These are phyloP conservation scores for Fusarium buxicola DNA, from an alignment of 2,329 filamentous ascomycete genomes.

Conservation along the genomic window DNA sequence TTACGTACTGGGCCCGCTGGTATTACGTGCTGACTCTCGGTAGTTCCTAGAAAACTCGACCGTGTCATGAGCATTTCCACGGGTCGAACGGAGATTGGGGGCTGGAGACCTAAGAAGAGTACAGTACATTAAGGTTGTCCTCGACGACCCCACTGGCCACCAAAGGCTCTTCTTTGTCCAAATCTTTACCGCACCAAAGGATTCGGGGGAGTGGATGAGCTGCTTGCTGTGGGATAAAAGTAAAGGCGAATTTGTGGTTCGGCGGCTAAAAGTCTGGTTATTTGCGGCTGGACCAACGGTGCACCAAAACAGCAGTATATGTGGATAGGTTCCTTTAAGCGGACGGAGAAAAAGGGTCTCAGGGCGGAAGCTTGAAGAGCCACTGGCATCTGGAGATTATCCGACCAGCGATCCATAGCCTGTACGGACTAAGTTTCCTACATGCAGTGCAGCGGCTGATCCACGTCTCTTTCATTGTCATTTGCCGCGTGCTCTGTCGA, in stretches of 20 bases:
- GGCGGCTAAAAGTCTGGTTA: conserved; percentile 30
- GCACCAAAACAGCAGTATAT: no score
- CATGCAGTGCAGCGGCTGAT: no score
- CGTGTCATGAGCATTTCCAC: conserved; percentile 2
- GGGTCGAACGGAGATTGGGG: conserved; percentile 1
- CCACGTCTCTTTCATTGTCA: no score
- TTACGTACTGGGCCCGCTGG: conserved; percentile 19
- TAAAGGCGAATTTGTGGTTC: conserved; percentile 1
- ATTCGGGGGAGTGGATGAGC: not conserved
- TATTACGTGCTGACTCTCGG: not conserved
- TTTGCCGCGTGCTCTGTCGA: no score
- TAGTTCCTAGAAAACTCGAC: not conserved
- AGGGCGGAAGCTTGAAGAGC: no score
- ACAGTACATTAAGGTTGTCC: not conserved
- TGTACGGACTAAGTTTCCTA: no score
- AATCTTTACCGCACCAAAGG: conserved; percentile 3
- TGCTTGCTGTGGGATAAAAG: not conserved
- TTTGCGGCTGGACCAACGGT: conserved; percentile 14
- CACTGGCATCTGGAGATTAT: no score
- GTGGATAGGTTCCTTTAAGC: conserved; percentile 7
- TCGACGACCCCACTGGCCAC: not conserved
- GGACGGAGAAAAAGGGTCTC: no score
- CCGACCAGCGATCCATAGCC: no score
- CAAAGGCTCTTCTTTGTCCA: no score
- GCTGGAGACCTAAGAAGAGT: not conserved